A percentile compares a stretch with the other conserved stretches of the same genome.
Conservation (phyloP, 345 rosid genomes). For the Gossypium ekmanianum region DNA sequence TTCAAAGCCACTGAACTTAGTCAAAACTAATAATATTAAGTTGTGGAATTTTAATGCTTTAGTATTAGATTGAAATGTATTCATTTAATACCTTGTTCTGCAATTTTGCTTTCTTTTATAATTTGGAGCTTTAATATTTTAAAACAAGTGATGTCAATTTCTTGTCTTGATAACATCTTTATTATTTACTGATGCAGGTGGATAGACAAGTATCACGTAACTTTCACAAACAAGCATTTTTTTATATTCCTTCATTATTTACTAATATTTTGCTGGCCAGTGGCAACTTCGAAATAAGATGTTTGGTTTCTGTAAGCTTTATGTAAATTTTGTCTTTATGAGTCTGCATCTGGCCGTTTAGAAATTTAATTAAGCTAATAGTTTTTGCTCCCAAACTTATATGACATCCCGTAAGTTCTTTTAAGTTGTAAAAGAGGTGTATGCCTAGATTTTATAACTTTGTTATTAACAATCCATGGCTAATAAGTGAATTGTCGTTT, state of each 20-base stretch:
- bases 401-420: not conserved
- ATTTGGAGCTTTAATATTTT: constrained; percentile 1
- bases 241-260: not conserved
- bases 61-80: not conserved
- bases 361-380: not conserved
- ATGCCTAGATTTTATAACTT: not conserved
- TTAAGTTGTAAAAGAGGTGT: not conserved
- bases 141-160: constrained; percentile 1
- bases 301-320: not conserved
- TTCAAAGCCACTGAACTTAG: not conserved
- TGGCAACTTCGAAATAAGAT: not conserved
- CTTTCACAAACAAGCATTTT: not conserved
- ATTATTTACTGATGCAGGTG: constrained; percentile 41
- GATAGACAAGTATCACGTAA: constrained; percentile 77
- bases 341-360: not conserved
- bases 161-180: constrained; percentile 13
- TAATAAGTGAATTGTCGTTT: not conserved
- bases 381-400: not conserved
- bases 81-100: not conserved
- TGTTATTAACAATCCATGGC: not conserved
- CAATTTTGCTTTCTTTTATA: not conserved
- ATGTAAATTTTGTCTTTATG: not conserved
- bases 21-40: not conserved
- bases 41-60: not conserved
- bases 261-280: not conserved